Conservation (phyloP, 2,329 filamentous ascomycete genomes). For the Botryosphaeria agaves region DNA sequence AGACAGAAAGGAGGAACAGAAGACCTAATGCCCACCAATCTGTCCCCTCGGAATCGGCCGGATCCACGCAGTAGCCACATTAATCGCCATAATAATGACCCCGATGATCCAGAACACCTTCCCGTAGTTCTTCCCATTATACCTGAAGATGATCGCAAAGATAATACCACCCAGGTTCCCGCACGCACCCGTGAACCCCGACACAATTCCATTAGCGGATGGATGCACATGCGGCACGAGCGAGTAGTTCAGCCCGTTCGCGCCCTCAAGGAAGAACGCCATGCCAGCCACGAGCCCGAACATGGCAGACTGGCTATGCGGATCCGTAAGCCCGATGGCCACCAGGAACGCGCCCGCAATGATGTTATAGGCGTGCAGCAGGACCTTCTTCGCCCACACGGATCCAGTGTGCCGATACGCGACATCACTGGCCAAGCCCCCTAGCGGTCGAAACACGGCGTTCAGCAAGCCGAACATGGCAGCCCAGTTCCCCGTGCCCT, state of each 20-base stretch:
- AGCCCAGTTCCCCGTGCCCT: conserved; percentile 41
- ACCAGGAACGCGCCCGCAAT: conserved; percentile 41
- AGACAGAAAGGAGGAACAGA: too few species aligned
- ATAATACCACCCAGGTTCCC: conserved; percentile 77
- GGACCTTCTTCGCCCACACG: conserved; percentile 48
- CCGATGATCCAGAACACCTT: conserved; percentile 71
- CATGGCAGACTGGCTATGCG: conserved; percentile 45
- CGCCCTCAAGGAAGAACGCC: conserved; percentile 69
- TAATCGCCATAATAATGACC: conserved; percentile 51
- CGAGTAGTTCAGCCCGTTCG: conserved; percentile 75
- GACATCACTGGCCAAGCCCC: conserved; percentile 41
- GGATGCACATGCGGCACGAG: conserved; percentile 78
- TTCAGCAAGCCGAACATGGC: conserved; percentile 65
- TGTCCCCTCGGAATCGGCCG: conserved; percentile 37
- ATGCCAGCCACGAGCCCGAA: conserved; percentile 61
- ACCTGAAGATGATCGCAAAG: conserved; percentile 71
- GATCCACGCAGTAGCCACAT: conserved; percentile 48
- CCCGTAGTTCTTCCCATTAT: conserved; percentile 49
- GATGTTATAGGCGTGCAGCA: conserved; percentile 38
- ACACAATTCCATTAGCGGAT: conserved; percentile 62
- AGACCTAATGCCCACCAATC: conserved; percentile 25
- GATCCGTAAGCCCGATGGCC: conserved; percentile 45
- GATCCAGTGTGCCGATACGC: conserved; percentile 32
- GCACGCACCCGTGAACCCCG: conserved; percentile 58
- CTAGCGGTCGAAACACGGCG: conserved; percentile 46